phyloP scores from a whole-genome alignment of 176 grass and related monocot species.

The Typha latifolia region DNA sequence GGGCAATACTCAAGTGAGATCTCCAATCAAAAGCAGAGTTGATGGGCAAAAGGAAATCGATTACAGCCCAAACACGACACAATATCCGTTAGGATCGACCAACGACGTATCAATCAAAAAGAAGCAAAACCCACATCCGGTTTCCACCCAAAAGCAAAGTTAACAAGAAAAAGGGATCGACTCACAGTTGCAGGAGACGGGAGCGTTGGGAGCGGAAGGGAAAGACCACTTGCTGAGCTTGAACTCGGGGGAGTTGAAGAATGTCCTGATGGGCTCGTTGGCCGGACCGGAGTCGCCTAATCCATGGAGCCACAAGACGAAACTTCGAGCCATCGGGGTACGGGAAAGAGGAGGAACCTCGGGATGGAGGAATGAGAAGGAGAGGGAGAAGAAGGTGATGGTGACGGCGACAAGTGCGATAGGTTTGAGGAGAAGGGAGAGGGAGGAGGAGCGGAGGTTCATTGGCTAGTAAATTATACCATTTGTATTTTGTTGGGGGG shows the following conservation, averaged over 20 bases:
- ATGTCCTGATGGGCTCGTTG: slow-evolving; percentile 81
- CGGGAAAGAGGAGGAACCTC: background rate
- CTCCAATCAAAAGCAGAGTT: too few species aligned
- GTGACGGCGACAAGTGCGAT: slow-evolving; percentile 39
- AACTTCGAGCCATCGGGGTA: slow-evolving; percentile 48
- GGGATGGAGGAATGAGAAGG: slow-evolving; percentile 22
- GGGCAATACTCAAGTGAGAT: too few species aligned
- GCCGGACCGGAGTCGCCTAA: slow-evolving; percentile 80
- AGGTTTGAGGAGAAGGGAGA: slow-evolving; percentile 28
- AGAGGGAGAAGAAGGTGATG: slow-evolving; percentile 32
- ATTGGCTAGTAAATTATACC: background rate
- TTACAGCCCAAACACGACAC: too few species aligned
- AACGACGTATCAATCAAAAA: background rate
- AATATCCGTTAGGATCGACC: too few species aligned
- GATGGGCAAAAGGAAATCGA: too few species aligned
- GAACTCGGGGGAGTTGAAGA: slow-evolving; percentile 71
- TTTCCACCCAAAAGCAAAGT: background rate
- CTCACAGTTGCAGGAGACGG: slow-evolving; percentile 76
- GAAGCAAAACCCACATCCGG: background rate
- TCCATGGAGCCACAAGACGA: slow-evolving; percentile 85
- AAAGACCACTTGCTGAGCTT: slow-evolving; percentile 61
- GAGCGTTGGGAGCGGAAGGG: slow-evolving; percentile 53
- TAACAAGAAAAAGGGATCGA: background rate
- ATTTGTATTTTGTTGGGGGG: background rate
- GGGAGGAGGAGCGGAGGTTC: background rate